These are phyloP conservation scores for Ustilago esculenta DNA, from an alignment of 1,284 basidiomycete species.

Conservation along the genomic window DNA sequence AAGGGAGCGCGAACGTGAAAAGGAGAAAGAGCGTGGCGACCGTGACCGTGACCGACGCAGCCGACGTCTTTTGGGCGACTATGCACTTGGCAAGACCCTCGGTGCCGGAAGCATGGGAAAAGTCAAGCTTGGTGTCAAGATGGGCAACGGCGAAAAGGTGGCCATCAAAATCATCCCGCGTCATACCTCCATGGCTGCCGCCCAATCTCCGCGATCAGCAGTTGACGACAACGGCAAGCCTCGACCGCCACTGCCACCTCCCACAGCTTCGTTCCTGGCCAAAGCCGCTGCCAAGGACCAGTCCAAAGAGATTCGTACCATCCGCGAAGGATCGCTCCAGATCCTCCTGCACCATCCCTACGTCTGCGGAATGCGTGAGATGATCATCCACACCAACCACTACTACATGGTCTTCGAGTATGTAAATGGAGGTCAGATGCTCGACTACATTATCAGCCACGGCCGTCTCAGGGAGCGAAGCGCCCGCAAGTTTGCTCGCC, in stretches of 20 bases:
- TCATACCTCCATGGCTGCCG: slow-evolving; percentile 72
- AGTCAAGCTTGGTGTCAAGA: slow-evolving; percentile 94
- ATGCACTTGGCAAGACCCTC: slow-evolving; percentile 94
- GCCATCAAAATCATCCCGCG: slow-evolving; percentile 98
- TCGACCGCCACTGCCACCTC: slow-evolving; percentile 30
- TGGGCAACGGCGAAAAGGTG: slow-evolving; percentile 90
- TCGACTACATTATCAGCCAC: slow-evolving; percentile 99
- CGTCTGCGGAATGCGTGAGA: slow-evolving; percentile 98
- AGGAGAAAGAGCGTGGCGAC: slow-evolving; percentile 39
- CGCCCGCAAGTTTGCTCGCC: slow-evolving; percentile 93
- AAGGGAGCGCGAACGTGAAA: slow-evolving; percentile 36
- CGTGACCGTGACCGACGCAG: slow-evolving; percentile 39
- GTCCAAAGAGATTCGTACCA: slow-evolving; percentile 93
- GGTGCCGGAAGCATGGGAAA: slow-evolving; percentile 99
- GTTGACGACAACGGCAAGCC: slow-evolving; percentile 69
- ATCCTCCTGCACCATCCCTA: slow-evolving; percentile 97
- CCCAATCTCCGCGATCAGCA: slow-evolving; percentile 60
- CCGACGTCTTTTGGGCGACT: slow-evolving; percentile 78
- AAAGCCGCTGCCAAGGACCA: slow-evolving; percentile 77
- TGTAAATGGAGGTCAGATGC: slow-evolving; percentile 98
- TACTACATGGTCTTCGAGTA: slow-evolving; percentile 99
- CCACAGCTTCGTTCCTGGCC: slow-evolving; percentile 55
- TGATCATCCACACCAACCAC: slow-evolving; percentile 74
- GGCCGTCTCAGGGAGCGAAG: slow-evolving; percentile 93
- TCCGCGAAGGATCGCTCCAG: slow-evolving; percentile 91